These are phyloP conservation scores for Vicia villosa DNA, from an alignment of 306 rosid species.

Conservation along the genomic window DNA sequence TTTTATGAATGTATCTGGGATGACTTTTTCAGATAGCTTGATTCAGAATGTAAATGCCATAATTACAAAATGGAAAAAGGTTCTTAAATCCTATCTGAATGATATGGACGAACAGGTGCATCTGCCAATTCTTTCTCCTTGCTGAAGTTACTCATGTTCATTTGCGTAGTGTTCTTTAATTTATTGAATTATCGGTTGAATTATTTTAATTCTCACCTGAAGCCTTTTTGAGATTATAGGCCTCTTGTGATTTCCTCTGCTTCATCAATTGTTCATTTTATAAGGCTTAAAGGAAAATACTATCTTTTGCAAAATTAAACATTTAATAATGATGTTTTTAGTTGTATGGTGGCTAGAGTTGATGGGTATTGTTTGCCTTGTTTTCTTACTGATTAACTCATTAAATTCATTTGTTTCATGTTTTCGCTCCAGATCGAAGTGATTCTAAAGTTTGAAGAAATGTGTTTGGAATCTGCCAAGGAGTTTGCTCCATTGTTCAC, in stretches of 20 bases:
- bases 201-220: conserved; percentile 1
- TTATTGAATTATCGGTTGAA: not conserved
- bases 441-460: conserved; percentile 87
- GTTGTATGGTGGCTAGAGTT: conserved; percentile 12
- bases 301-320: conserved; percentile 15
- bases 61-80: conserved; percentile 71
- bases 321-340: not conserved
- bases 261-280: not conserved
- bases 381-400: conserved; percentile 6
- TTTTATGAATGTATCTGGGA: conserved; percentile 23
- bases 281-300: not conserved
- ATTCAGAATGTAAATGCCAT: conserved; percentile 50
- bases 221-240: not conserved
- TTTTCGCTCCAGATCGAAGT: conserved; percentile 75
- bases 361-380: not conserved
- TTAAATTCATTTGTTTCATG: not conserved
- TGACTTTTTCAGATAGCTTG: conserved; percentile 60
- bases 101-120: conserved; percentile 91
- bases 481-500: conserved; percentile 74
- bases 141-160: conserved; percentile 20
- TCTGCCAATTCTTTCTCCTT: conserved; percentile 24
- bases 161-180: not conserved
- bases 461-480: conserved; percentile 85
- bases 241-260: conserved; percentile 8
- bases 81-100: conserved; percentile 69